Evolutionary conservation across 257 asterid species (phyloP).

Genomic region (Verbena officinalis): DNA sequence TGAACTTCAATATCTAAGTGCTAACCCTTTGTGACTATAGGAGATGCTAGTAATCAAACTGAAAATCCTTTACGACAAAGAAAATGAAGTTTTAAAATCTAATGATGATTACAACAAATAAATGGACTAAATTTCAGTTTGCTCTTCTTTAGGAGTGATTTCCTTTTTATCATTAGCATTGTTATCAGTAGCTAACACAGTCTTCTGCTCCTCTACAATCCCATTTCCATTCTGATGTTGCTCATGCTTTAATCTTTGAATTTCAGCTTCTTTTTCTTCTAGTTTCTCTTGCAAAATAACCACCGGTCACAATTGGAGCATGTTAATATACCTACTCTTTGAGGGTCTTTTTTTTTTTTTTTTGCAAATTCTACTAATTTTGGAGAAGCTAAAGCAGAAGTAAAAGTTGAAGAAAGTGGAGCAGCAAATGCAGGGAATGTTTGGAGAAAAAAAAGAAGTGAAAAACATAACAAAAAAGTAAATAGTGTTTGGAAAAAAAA

Average conservation of each 20-base stretch:
- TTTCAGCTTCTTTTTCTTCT: conserved; percentile 67
- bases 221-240: conserved; percentile 40
- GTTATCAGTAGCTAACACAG: conserved; percentile 36
- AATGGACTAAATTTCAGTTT: conserved; percentile 35
- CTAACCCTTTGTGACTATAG: too few relatives aligned
- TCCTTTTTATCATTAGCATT: conserved; percentile 39
- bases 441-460: too few relatives aligned
- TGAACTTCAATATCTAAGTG: too few relatives aligned
- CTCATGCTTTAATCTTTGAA: conserved; percentile 50
- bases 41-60: too few relatives aligned
- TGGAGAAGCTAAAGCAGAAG: too few relatives aligned
- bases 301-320: conserved; percentile 45
- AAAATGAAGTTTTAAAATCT: neutral
- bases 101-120: neutral
- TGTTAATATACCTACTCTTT: neutral
- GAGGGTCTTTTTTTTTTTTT: too few relatives aligned
- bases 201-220: conserved; percentile 38
- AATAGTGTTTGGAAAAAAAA: too few relatives aligned
- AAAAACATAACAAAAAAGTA: too few relatives aligned
- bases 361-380: too few relatives aligned
- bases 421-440: too few relatives aligned
- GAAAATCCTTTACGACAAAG: neutral
- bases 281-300: conserved; percentile 79
- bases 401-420: too few relatives aligned
- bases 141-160: conserved; percentile 34